These are phyloP conservation scores for Dictyostelium discoideum DNA, from an alignment of 78 protist genomes.

Conservation along the genomic window DNA sequence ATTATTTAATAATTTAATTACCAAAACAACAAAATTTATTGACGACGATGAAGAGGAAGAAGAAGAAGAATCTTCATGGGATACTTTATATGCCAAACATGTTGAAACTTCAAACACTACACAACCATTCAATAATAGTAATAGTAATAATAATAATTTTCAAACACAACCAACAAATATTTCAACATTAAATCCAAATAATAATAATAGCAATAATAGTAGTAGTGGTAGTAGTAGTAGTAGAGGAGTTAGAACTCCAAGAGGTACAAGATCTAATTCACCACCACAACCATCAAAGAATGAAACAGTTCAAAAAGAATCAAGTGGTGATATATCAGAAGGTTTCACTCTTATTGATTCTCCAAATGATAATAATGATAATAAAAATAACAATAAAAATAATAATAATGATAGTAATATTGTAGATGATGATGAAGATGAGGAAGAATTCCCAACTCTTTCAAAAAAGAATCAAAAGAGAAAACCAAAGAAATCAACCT, in stretches of 20 bases:
- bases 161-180: background rate
- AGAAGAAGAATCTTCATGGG: conserved; percentile 9
- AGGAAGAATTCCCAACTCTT: conserved; percentile 26
- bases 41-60: conserved; percentile 17
- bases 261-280: background rate
- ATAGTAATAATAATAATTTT: background rate
- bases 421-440: background rate
- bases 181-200: background rate
- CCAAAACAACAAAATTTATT: background rate
- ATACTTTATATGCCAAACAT: conserved; percentile 8
- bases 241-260: background rate
- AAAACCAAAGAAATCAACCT: background rate
- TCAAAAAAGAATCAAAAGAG: background rate
- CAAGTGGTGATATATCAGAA: background rate
- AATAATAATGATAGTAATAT: background rate
- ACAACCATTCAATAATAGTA: background rate
- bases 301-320: background rate
- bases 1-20: conserved; percentile 7
- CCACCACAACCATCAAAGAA: background rate
- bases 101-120: background rate
- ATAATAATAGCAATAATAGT: background rate
- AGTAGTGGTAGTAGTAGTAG: background rate
- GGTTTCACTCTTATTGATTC: background rate
- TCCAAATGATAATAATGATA: background rate
- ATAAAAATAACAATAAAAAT: background rate